Conservation (phyloP, 2,329 filamentous ascomycete genomes). For the Nannizzia gypsea region DNA sequence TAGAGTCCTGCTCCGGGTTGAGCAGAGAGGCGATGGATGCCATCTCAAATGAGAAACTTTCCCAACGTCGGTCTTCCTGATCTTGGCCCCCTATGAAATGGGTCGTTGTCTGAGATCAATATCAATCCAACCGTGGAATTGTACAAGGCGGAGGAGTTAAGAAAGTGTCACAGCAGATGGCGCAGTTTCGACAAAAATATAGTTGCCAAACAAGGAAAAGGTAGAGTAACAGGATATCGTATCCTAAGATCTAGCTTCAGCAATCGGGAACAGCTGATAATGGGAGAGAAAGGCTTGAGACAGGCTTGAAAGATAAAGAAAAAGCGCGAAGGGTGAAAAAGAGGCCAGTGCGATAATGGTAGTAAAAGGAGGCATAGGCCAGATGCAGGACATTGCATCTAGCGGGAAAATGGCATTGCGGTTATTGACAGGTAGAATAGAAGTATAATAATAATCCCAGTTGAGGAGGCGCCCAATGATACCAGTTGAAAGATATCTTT, state of each 20-base stretch:
- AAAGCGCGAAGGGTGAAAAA: conserved; percentile 1
- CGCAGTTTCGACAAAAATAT: conserved; percentile 6
- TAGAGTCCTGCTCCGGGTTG: conserved; percentile 44
- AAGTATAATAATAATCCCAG: conserved; percentile 1
- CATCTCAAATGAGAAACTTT: conserved; percentile 34
- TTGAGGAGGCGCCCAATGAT: background rate
- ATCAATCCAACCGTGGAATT: background rate
- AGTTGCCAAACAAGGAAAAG: conserved; percentile 3
- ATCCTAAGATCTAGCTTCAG: background rate
- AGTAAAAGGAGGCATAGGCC: conserved; percentile 10
- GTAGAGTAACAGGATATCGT: background rate
- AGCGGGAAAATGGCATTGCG: conserved; percentile 10
- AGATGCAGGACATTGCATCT: conserved; percentile 13
- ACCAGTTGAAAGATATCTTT: background rate
- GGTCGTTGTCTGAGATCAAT: background rate
- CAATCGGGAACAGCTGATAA: background rate
- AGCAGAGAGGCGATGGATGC: conserved; percentile 54
- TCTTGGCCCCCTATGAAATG: background rate
- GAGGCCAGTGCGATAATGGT: background rate
- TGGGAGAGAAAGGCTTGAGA: background rate
- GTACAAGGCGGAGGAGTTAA: background rate
- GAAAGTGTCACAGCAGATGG: conserved; percentile 1
- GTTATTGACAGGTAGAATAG: conserved; percentile 11
- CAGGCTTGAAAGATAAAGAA: conserved; percentile 3
- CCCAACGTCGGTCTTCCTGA: background rate